Conservation (phyloP, 2,329 filamentous ascomycete species). For the Elsinoe arachidis region DNA sequence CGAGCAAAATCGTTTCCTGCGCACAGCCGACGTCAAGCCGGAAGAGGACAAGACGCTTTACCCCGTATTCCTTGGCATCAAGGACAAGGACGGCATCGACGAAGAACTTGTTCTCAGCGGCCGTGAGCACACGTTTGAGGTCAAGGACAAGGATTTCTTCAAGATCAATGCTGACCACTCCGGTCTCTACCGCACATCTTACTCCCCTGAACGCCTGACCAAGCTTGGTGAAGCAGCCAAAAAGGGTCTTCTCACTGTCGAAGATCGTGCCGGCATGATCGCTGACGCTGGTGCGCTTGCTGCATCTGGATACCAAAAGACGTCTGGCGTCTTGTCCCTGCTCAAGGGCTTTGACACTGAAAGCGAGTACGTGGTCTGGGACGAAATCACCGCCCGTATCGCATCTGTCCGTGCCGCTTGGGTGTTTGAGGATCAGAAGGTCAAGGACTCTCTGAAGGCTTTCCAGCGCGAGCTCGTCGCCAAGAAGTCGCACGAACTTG, state of each 20-base stretch:
- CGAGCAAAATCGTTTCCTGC: slow-evolving; percentile 90
- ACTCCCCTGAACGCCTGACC: slow-evolving; percentile 69
- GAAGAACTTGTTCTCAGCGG: slow-evolving; percentile 63
- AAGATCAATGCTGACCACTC: slow-evolving; percentile 95
- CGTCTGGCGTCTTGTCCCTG: slow-evolving; percentile 76
- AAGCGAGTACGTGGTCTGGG: slow-evolving; percentile 88
- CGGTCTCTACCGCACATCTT: slow-evolving; percentile 83
- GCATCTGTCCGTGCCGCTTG: slow-evolving; percentile 73
- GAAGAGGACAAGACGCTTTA: slow-evolving; percentile 85
- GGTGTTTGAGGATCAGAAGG: slow-evolving; percentile 72
- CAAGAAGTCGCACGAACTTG: slow-evolving; percentile 73
- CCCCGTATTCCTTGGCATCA: slow-evolving; percentile 80
- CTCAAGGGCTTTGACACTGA: slow-evolving; percentile 76
- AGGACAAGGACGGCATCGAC: slow-evolving; percentile 74
- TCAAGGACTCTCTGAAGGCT: slow-evolving; percentile 66
- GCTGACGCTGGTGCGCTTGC: slow-evolving; percentile 79
- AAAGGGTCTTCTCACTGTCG: slow-evolving; percentile 68
- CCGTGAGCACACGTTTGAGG: slow-evolving; percentile 68
- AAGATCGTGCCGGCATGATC: slow-evolving; percentile 91
- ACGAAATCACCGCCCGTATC: slow-evolving; percentile 74
- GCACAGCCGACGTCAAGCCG: slow-evolving; percentile 85
- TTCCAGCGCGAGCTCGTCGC: slow-evolving; percentile 75
- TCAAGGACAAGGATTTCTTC: slow-evolving; percentile 79
- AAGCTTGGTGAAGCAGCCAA: slow-evolving; percentile 86
- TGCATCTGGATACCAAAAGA: slow-evolving; percentile 85